Evolutionary conservation across 345 rosid species (phyloP).

Genomic region (Euclidium syriacum): DNA sequence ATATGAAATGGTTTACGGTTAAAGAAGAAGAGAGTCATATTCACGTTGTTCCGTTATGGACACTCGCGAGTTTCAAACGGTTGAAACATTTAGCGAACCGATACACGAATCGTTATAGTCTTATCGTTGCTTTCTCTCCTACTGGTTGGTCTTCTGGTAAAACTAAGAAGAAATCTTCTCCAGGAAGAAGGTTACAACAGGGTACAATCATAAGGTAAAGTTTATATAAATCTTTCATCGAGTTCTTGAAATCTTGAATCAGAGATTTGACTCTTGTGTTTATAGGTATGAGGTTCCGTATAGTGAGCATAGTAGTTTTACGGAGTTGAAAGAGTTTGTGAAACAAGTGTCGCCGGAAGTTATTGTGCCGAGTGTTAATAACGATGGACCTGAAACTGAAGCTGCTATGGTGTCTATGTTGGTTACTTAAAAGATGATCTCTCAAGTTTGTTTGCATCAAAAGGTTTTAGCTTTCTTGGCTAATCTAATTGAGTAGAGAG

Average conservation of each 20-base stretch:
- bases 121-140: slow-evolving; percentile 89
- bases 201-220: slow-evolving; percentile 91
- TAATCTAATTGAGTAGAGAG: not conserved
- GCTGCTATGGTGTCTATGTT: slow-evolving; percentile 70
- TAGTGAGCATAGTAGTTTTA: slow-evolving; percentile 87
- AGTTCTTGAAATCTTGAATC: not conserved
- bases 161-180: slow-evolving; percentile 71
- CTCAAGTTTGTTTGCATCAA: not conserved
- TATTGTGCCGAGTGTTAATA: slow-evolving; percentile 83
- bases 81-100: slow-evolving; percentile 70
- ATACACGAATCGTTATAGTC: slow-evolving; percentile 71
- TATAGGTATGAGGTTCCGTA: slow-evolving; percentile 91
- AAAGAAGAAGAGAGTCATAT: slow-evolving; percentile 87
- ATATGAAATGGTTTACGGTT: slow-evolving; percentile 80
- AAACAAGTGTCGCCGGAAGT: slow-evolving; percentile 60
- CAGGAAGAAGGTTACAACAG: slow-evolving; percentile 89
- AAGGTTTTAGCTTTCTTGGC: not conserved
- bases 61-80: slow-evolving; percentile 91
- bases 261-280: not conserved
- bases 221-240: too few relatives aligned
- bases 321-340: slow-evolving; percentile 81
- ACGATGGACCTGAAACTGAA: slow-evolving; percentile 70
- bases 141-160: slow-evolving; percentile 93
- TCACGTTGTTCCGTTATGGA: slow-evolving; percentile 96
- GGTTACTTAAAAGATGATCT: slow-evolving; percentile 35